Evolutionary conservation across 805 yeast genomes (phyloP), one percentile per base, ranked within the genome.

Genomic region (Lachancea nothofagi): DNA sequence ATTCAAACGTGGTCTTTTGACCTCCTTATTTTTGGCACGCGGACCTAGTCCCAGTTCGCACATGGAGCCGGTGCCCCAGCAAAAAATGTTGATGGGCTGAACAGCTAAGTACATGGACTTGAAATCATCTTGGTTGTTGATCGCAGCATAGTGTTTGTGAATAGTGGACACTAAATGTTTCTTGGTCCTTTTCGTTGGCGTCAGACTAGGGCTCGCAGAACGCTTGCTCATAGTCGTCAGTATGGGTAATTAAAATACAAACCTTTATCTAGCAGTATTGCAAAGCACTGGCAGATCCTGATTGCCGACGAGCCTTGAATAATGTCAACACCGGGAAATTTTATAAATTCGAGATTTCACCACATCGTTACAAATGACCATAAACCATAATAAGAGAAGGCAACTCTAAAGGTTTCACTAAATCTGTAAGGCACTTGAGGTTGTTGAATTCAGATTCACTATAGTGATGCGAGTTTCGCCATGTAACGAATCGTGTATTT

Each of bases 41-140:
- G 97, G 97, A 1, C 98, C 99, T n/a, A 93, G 69, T 1, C 99
- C 99, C 21, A 93, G 71, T 60, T 93, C 98, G 68, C 97, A 88
- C 93, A 93, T 90, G 0, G 95, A 80, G 2, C 98, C 98, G 1
- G 94, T 77, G 29, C 99, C 99, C 83, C 95, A 93, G 26, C 86
- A 94, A 58, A 84, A 90, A 2, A 93, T 70, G 55, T 88, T 93
- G 39, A 90, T 65, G 15, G 75, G 71, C 19, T 67, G 44, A 12
- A 54, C 55, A 19, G 61, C 53, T 7, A 51, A 34, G 37, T 66
- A 48, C 50, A 62, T 19, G 49, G 54, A 51, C 46, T 56, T 54
- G 46, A 62, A 43, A 59, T 67, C 61, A 50, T 61, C 55, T 47
- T 61, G 48, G 44, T 59, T 41, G 33, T 61, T 61, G 31, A 61